phyloP scores from a whole-genome alignment of 306 rosid genomes.

The Luffa acutangula region DNA sequence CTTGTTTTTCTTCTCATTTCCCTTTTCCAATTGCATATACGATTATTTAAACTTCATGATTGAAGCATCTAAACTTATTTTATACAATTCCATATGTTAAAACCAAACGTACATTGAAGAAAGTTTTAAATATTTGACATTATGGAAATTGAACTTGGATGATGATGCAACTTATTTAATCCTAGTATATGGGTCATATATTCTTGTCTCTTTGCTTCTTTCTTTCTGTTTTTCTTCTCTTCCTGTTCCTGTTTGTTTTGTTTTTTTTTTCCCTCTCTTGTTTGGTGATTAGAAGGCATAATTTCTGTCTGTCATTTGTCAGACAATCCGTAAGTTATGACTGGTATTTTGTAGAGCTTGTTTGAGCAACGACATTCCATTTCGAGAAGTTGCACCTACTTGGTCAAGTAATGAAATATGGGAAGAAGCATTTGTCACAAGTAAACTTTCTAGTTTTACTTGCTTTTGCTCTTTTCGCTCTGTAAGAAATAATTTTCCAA shows the following conservation, averaged over 20 bases:
- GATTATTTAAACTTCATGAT: not conserved
- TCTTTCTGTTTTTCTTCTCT: not conserved
- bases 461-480: not conserved
- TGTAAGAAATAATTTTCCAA: not conserved
- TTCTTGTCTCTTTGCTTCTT: not conserved
- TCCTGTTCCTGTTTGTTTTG: not conserved
- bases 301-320: not conserved
- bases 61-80: not conserved
- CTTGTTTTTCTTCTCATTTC: not conserved
- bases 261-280: not conserved
- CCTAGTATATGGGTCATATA: not conserved
- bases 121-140: not conserved
- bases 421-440: conserved; percentile 88
- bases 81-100: not conserved
- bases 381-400: conserved; percentile 69
- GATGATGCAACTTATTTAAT: not conserved
- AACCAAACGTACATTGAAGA: not conserved
- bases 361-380: conserved; percentile 54
- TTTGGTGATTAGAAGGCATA: not conserved
- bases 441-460: conserved; percentile 25
- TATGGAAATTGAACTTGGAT: not conserved
- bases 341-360: conserved; percentile 40
- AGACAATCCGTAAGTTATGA: not conserved
- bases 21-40: not conserved
- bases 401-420: conserved; percentile 65